Conservation (phyloP, 1,139 yeast species). For the Chernovozyma sophiae-reginae region DNA sequence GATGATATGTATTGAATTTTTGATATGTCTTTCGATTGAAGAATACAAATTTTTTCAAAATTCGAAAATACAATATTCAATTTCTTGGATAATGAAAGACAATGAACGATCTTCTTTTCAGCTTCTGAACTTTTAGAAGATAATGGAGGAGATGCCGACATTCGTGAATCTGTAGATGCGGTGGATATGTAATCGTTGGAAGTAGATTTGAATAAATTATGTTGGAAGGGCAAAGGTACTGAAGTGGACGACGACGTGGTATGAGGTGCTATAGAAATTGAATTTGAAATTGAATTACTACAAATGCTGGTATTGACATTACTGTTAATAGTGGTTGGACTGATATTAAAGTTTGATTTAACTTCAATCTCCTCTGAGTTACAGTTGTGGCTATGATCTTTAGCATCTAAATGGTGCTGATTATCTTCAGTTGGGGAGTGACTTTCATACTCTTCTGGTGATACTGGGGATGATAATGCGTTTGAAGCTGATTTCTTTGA, state of each 20-base stretch:
- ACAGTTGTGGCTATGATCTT: neutral
- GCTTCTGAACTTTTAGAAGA: slow-evolving; percentile 1
- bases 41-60: slow-evolving; percentile 5
- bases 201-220: neutral
- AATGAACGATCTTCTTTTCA: slow-evolving; percentile 5
- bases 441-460: slow-evolving; percentile 5
- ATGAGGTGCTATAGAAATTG: neutral
- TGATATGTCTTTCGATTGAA: slow-evolving; percentile 5
- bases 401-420: neutral
- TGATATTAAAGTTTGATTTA: neutral
- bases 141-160: neutral
- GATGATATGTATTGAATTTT: slow-evolving; percentile 4
- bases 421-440: neutral
- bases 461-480: slow-evolving; percentile 5
- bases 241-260: neutral
- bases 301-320: neutral
- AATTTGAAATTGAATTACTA: neutral
- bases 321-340: neutral
- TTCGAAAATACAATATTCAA: slow-evolving; percentile 6
- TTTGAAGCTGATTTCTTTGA: neutral
- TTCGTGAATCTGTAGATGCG: neutral
- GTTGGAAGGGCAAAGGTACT: too few species aligned
- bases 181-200: neutral
- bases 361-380: neutral
- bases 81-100: slow-evolving; percentile 6